A percentile compares a stretch with the other conserved stretches of the same genome.
These are phyloP conservation scores for Sarocladiaceae sp. DNA, from an alignment of 2,329 filamentous ascomycete genomes.

Conservation along the genomic window DNA sequence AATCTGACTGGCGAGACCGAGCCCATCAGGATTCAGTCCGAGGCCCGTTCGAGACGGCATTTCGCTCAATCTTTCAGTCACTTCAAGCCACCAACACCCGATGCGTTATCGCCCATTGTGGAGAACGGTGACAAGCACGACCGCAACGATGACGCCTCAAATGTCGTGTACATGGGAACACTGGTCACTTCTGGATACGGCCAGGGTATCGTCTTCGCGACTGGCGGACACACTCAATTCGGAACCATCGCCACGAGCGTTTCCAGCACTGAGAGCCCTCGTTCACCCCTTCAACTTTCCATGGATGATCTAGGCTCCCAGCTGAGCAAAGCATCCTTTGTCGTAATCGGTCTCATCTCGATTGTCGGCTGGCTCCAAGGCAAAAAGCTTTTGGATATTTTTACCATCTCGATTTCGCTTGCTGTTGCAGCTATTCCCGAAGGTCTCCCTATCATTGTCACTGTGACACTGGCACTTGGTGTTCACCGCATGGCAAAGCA, in stretches of 20 bases:
- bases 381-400: constrained; percentile 85
- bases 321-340: constrained; percentile 93
- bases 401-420: constrained; percentile 93
- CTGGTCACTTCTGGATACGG: constrained; percentile 91
- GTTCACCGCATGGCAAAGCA: constrained; percentile 94
- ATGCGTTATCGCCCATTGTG: constrained; percentile 17
- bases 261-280: constrained; percentile 88
- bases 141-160: constrained; percentile 41
- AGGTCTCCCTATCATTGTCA: constrained; percentile 95
- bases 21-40: constrained; percentile 71
- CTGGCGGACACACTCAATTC: constrained; percentile 88
- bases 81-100: constrained; percentile 19
- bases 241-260: constrained; percentile 92
- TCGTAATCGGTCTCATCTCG: constrained; percentile 88
- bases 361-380: constrained; percentile 86
- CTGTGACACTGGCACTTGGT: constrained; percentile 88
- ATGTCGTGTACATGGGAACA: constrained; percentile 98
- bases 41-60: constrained; percentile 37
- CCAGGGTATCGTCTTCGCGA: constrained; percentile 95
- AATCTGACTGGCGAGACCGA: constrained; percentile 97
- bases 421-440: constrained; percentile 95
- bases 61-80: constrained; percentile 5
- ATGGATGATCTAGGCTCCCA: constrained; percentile 98
- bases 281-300: constrained; percentile 86
- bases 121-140: neutral